Conservation (phyloP, 108 stramenopile genomes). For the Cyclotella kingstonii region DNA sequence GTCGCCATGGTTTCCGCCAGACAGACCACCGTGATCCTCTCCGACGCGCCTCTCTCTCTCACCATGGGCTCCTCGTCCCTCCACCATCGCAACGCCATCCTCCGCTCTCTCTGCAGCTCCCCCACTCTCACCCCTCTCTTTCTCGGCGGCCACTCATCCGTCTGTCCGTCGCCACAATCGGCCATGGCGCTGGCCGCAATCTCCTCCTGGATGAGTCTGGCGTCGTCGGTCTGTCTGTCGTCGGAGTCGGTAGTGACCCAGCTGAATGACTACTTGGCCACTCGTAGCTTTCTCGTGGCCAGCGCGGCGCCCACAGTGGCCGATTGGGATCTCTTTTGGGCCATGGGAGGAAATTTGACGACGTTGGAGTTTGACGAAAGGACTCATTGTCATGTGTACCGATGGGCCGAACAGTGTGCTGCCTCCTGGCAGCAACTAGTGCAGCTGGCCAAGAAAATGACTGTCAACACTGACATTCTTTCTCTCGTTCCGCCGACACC, state of each 20-base stretch:
- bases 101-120: constrained; percentile 68
- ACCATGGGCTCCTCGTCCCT: constrained; percentile 34
- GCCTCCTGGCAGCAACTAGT: constrained; percentile 26
- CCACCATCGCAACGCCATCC: constrained; percentile 71
- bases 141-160: constrained; percentile 62
- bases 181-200: constrained; percentile 66
- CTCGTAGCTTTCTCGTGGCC: constrained; percentile 62
- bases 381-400: constrained; percentile 27
- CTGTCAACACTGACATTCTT: constrained; percentile 20
- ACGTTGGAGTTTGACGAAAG: constrained; percentile 10
- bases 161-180: constrained; percentile 47
- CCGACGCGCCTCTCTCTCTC: constrained; percentile 36
- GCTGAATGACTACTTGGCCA: constrained; percentile 59
- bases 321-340: constrained; percentile 72
- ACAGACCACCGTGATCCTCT: constrained; percentile 51
- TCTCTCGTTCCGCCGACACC: constrained; percentile 8
- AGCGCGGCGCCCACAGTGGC: constrained; percentile 55
- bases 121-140: constrained; percentile 53
- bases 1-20: constrained; percentile 41
- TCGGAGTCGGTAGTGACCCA: constrained; percentile 21
- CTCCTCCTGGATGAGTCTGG: constrained; percentile 76
- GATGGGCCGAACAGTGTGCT: constrained; percentile 59
- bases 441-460: constrained; percentile 19
- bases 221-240: constrained; percentile 42
- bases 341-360: constrained; percentile 30